Percentiles rank a stretch among this genome's conserved stretches.
Evolutionary conservation across 257 asterid genomes (phyloP).

Genomic region (Petunia axillaris): DNA sequence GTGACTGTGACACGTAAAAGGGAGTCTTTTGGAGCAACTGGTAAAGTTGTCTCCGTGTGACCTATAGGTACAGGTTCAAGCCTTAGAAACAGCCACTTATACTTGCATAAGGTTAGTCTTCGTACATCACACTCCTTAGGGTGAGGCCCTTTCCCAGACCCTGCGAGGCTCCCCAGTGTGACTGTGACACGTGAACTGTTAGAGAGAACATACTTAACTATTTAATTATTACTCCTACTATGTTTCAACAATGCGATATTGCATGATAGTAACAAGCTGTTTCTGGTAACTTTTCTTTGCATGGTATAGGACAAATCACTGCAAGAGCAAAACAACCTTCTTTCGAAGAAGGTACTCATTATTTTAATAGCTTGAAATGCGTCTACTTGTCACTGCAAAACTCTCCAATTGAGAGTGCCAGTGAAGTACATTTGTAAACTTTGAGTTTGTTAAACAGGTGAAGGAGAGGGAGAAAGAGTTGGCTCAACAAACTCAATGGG

Average conservation of each 20-base stretch:
- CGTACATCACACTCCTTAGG: no score
- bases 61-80: no score
- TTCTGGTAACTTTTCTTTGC: neutral
- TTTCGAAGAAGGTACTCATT: constrained; percentile 59
- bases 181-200: neutral
- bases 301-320: constrained; percentile 67
- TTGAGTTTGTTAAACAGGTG: constrained; percentile 36
- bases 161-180: no score
- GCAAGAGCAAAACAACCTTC: constrained; percentile 74
- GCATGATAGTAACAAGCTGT: neutral
- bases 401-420: neutral
- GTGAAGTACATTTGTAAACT: neutral
- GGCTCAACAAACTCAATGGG: constrained; percentile 41
- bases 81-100: no score
- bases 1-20: no score
- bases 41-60: no score
- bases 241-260: no score
- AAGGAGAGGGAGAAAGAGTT: constrained; percentile 63
- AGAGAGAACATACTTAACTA: neutral
- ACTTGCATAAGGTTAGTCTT: no score
- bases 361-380: neutral
- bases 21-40: no score
- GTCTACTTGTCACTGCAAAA: neutral
- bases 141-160: no score
- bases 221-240: no score